Percentiles rank a stretch among this genome's conserved stretches.
Evolutionary conservation across 2,329 filamentous ascomycete species (phyloP).

Genomic region (Ustilaginoidea virens): DNA sequence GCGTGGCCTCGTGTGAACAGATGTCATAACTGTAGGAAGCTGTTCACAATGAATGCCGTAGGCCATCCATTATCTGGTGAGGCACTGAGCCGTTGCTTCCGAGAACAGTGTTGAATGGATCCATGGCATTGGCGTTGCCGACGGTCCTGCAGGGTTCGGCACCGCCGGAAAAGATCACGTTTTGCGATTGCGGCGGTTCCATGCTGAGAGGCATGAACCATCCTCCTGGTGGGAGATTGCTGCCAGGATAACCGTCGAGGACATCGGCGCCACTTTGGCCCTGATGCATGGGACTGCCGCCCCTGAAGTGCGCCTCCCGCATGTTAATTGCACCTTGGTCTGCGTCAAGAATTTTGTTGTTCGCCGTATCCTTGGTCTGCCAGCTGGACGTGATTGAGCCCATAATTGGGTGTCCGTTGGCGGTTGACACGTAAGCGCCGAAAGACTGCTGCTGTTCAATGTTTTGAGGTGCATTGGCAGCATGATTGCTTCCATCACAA

Average conservation of each 20-base stretch:
- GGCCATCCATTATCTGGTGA: conserved; percentile 17
- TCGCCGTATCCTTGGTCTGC: conserved; percentile 1
- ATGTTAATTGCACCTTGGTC: conserved; percentile 14
- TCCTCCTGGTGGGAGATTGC: conserved; percentile 44
- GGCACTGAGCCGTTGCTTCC: conserved; percentile 20
- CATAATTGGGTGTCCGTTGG: conserved; percentile 15
- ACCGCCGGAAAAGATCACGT: conserved; percentile 24
- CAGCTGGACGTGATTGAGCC: conserved; percentile 18
- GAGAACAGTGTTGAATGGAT: conserved; percentile 35
- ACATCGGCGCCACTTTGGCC: conserved; percentile 8
- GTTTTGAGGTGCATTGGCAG: conserved; percentile 43
- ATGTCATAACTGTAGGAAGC: not conserved
- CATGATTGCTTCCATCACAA: conserved; percentile 28
- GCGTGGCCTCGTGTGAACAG: no score
- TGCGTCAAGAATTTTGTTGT: conserved; percentile 6
- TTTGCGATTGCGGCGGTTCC: conserved; percentile 52
- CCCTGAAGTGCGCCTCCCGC: no score
- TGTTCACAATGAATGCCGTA: conserved; percentile 16
- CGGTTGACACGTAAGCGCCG: conserved; percentile 20
- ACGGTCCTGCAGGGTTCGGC: conserved; percentile 9
- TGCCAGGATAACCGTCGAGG: conserved; percentile 13
- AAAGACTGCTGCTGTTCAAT: conserved; percentile 66
- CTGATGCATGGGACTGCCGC: conserved; percentile 12
- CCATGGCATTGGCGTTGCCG: conserved; percentile 12
- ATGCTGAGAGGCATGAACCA: conserved; percentile 95